A percentile compares a stretch with the other conserved stretches of the same genome.
Conservation (phyloP, 768 basidiomycete genomes). For the Xanthoconium stramineum region DNA sequence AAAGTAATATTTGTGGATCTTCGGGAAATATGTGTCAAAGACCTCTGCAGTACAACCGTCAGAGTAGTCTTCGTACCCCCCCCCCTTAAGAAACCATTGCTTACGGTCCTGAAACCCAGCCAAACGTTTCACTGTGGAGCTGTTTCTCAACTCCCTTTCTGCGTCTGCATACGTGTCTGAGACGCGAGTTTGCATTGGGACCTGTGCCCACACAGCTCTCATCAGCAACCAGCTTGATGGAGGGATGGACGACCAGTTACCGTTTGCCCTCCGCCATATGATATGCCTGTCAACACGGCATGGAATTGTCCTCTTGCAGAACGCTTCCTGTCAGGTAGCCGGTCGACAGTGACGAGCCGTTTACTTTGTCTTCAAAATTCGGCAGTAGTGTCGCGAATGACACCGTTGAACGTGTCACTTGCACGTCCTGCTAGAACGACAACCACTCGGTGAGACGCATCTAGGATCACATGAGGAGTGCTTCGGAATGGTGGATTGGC, state of each 20-base stretch:
- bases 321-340: not conserved
- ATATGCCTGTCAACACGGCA: not conserved
- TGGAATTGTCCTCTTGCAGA: not conserved
- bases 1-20: not conserved
- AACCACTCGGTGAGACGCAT: not conserved
- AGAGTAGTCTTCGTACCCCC: no score
- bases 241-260: not conserved
- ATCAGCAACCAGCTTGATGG: no score
- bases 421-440: not conserved
- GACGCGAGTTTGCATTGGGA: not conserved
- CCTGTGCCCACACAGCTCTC: no score
- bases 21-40: not conserved
- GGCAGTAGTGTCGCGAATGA: not conserved
- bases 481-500: not conserved
- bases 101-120: conserved; percentile 1
- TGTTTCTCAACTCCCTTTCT: not conserved
- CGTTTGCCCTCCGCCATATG: not conserved
- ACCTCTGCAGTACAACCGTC: not conserved
- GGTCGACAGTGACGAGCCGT: no score
- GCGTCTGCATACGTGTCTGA: accelerated
- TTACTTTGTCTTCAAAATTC: not conserved
- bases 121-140: not conserved
- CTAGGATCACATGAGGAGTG: not conserved
- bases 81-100: not conserved
- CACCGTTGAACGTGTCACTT: not conserved